Percentiles rank a stretch among this genome's conserved stretches.
phyloP scores from a whole-genome alignment of 2,329 filamentous ascomycete species.

The Cytospora leucostoma region DNA sequence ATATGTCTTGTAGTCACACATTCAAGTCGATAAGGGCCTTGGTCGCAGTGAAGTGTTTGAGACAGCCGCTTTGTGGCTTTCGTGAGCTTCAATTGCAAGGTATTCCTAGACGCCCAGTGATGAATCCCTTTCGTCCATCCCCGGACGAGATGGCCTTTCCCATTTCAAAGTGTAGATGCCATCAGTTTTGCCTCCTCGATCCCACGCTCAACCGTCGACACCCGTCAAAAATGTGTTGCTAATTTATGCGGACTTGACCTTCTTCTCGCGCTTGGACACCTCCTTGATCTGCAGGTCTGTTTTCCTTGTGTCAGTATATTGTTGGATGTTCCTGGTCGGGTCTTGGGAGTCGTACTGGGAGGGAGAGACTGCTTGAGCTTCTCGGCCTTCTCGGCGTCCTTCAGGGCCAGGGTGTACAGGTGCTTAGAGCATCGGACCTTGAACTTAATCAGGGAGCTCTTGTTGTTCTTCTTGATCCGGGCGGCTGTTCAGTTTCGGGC shows the following conservation, averaged over 20 bases:
- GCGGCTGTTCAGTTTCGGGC: conserved; percentile 58
- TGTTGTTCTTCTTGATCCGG: conserved; percentile 94
- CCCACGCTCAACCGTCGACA: conserved; percentile 29
- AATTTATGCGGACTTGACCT: conserved; percentile 44
- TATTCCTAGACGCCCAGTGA: conserved; percentile 58
- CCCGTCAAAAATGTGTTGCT: conserved; percentile 23
- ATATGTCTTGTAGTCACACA: conserved; percentile 29
- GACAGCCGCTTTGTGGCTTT: conserved; percentile 34
- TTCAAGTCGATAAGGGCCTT: background rate
- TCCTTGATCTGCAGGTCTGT: conserved; percentile 56
- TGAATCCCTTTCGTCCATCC: conserved; percentile 39
- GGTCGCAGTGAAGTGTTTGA: conserved; percentile 10
- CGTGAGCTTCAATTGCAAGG: conserved; percentile 50
- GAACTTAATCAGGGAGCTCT: conserved; percentile 96
- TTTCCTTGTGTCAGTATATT: conserved; percentile 39
- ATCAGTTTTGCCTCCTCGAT: conserved; percentile 33
- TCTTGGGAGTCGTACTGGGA: conserved; percentile 70
- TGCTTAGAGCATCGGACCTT: conserved; percentile 98
- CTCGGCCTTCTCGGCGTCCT: conserved; percentile 99
- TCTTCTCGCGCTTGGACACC: conserved; percentile 62
- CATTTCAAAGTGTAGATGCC: conserved; percentile 27
- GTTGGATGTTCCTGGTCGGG: background rate
- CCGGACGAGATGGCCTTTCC: conserved; percentile 35
- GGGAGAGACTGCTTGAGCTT: conserved; percentile 99
- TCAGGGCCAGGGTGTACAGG: conserved; percentile 97